These are phyloP conservation scores for Clavulina sp. DNA, from an alignment of 768 basidiomycete species.

Conservation along the genomic window DNA sequence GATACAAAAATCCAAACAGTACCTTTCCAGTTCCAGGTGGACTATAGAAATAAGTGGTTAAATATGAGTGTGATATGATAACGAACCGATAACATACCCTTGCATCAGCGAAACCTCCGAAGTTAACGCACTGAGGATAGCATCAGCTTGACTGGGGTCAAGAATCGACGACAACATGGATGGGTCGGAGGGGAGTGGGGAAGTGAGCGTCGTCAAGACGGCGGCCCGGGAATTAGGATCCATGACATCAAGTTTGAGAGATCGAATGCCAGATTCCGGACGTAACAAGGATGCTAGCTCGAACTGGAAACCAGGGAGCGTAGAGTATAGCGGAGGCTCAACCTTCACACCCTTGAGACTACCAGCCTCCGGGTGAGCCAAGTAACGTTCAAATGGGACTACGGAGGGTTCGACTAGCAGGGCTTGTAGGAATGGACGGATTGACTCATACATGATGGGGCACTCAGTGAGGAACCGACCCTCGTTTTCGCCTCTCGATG, in stretches of 20 bases:
- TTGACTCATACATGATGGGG: constrained; percentile 47
- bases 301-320: constrained; percentile 36
- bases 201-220: constrained; percentile 31
- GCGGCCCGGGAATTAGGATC: constrained; percentile 27
- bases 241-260: constrained; percentile 23
- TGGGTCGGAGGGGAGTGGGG: background rate
- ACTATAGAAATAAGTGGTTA: constrained; percentile 19
- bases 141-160: constrained; percentile 55
- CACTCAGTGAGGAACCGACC: constrained; percentile 36
- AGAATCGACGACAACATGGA: constrained; percentile 25
- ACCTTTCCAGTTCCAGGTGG: constrained; percentile 73
- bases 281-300: constrained; percentile 39
- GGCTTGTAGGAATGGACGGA: constrained; percentile 49
- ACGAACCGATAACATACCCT: constrained; percentile 28
- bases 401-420: constrained; percentile 35
- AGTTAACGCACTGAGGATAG: constrained; percentile 41
- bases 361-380: constrained; percentile 25
- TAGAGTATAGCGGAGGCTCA: constrained; percentile 37
- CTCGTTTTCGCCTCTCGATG: too few relatives aligned
- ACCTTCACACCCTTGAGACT: constrained; percentile 17
- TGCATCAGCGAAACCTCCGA: constrained; percentile 52
- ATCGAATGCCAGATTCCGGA: constrained; percentile 21
- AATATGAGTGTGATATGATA: background rate
- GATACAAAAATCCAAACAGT: background rate
- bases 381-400: constrained; percentile 36